Evolutionary conservation across 129 eudicot species (phyloP).

Genomic region (Mikania micrantha): DNA sequence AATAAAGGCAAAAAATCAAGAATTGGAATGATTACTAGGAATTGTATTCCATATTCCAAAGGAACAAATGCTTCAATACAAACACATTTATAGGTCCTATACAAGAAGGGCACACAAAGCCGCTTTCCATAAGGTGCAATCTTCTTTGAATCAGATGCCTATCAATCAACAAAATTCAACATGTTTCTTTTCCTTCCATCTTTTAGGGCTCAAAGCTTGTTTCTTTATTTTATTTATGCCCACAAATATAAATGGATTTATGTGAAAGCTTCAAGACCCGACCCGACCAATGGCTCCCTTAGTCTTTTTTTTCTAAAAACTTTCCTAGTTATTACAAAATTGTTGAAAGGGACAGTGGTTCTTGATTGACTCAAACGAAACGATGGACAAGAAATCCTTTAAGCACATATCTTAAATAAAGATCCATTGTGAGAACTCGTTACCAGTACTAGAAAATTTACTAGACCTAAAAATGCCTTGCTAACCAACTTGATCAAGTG

Average conservation of each 20-base stretch:
- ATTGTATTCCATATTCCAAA: slow-evolving; percentile 28
- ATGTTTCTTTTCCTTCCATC: slow-evolving; percentile 4
- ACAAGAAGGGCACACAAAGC: slow-evolving; percentile 18
- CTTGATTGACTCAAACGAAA: no score
- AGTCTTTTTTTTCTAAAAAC: not conserved
- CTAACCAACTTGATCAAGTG: no score
- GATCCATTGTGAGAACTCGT: no score
- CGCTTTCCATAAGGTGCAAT: slow-evolving; percentile 24
- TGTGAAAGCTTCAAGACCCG: not conserved
- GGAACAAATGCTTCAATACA: slow-evolving; percentile 17
- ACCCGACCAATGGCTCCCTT: not conserved
- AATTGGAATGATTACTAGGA: slow-evolving; percentile 10
- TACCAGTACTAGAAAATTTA: no score
- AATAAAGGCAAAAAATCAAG: slow-evolving; percentile 13
- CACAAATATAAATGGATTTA: not conserved
- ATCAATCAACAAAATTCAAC: slow-evolving; percentile 13
- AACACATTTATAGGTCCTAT: slow-evolving; percentile 4
- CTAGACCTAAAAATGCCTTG: no score
- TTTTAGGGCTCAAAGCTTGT: slow-evolving; percentile 16
- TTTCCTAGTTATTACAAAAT: not conserved
- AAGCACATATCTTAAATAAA: no score
- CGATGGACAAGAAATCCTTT: no score
- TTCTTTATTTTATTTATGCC: slow-evolving; percentile 10
- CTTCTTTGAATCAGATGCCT: slow-evolving; percentile 40
- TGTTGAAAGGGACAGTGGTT: not conserved